Base-by-base conservation (phyloP, 1,139 yeast species). In the Hansenula sp. region DNA sequence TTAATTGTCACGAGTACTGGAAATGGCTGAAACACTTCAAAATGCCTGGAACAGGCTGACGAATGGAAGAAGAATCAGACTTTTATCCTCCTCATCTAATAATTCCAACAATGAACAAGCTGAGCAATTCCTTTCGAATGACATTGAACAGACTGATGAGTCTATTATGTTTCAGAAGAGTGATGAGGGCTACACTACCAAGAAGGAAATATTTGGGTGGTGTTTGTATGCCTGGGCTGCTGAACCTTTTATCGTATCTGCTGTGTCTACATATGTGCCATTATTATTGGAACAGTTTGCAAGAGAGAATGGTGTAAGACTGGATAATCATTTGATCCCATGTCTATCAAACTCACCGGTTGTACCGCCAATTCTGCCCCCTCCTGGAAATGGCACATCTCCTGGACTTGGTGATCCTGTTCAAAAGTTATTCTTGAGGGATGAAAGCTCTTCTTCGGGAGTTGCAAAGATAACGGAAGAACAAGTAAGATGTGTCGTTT, bases 231-330 rank as follows among this genome's bases (percentile, higher is more conserved):
- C 81, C 1, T 79, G 84, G 74, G 87, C 89, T 0, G 77, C 85
- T 31, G 90, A 84, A 57, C 90, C 91, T 0, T 84, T 82, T 57
- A 74, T 81, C 10, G 90, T 84, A 5, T 77, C 84, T 33, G 88
- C 83, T 2, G 81, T 84, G 8, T 81, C 89, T 1, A 82, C 89
- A 0, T 84, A 81, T 57, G 81, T 83, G 9, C 90, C 90, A 0
- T 62, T 84, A 19, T 60, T 83, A 9, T 63, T 84, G 29, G 88
- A 83, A 48, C 81, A 79, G 52, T 71, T 79, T 50, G 90, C 89
- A 0, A 68, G 88, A 27, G 76, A 74, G 36, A 81, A 80, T 55
- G 88, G 86, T 21, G 88, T 82, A 6, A 58, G 70, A 48, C 64
- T 74, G 12, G 66, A 68, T 39, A 85, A 83, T 57, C 78, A 74